These are phyloP conservation scores for Corylus avellana DNA, from an alignment of 306 rosid genomes.

Conservation along the genomic window DNA sequence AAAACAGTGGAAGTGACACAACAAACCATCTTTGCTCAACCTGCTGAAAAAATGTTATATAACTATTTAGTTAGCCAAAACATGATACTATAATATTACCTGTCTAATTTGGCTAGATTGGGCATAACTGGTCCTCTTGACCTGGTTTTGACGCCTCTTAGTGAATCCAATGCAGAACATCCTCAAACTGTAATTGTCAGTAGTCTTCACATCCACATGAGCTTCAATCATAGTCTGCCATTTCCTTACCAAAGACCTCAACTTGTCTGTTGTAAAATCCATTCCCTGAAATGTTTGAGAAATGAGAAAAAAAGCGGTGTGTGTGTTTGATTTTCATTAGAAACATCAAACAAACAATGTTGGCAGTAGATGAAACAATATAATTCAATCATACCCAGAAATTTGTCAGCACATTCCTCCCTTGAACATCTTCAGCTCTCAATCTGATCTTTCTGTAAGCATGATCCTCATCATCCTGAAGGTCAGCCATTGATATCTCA, in stretches of 20 bases:
- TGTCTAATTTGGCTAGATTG: constrained; percentile 88
- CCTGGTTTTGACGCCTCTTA: constrained; percentile 76
- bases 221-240: constrained; percentile 96
- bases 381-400: constrained; percentile 66
- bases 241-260: constrained; percentile 84
- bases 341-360: background rate
- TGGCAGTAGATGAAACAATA: background rate
- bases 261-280: constrained; percentile 85
- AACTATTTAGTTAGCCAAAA: background rate
- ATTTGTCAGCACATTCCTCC: constrained; percentile 81
- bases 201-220: constrained; percentile 90
- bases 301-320: background rate
- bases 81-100: constrained; percentile 32
- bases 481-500: constrained; percentile 93
- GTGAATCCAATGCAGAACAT: constrained; percentile 97
- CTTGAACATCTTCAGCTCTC: constrained; percentile 97
- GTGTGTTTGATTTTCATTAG: background rate
- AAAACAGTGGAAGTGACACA: background rate
- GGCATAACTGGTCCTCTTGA: constrained; percentile 93
- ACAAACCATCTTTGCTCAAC: background rate
- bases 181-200: constrained; percentile 75
- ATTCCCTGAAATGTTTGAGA: constrained; percentile 55
- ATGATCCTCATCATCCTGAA: constrained; percentile 88
- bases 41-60: background rate
- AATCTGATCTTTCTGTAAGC: constrained; percentile 90